phyloP scores from a whole-genome alignment of 176 grass and related monocot species.

The Guadua angustifolia region DNA sequence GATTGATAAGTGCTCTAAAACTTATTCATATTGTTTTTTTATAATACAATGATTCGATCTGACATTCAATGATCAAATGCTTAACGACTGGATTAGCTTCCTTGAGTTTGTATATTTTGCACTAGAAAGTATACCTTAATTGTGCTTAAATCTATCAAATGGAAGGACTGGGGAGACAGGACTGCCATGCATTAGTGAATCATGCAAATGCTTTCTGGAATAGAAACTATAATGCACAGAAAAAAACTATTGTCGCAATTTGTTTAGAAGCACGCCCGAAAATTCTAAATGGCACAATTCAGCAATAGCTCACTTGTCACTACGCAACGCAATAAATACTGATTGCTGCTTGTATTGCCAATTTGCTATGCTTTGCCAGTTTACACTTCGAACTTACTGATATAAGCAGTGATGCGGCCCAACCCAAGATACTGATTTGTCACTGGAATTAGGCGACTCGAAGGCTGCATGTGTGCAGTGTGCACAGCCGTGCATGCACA shows the following conservation, averaged over 20 bases:
- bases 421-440: no score
- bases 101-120: neutral
- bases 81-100: neutral
- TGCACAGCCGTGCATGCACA: no score
- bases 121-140: neutral
- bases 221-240: slow-evolving; percentile 11
- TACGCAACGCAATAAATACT: neutral
- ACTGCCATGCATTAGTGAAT: neutral
- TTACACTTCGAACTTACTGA: neutral
- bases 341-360: neutral
- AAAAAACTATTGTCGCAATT: neutral
- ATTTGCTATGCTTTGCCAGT: neutral
- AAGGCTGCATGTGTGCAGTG: no score
- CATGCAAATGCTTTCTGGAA: neutral
- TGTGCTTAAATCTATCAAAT: neutral
- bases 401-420: neutral
- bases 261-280: neutral
- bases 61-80: neutral
- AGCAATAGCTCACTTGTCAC: neutral
- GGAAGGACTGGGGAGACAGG: neutral
- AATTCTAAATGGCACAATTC: neutral
- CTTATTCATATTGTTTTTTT: neutral
- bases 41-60: neutral
- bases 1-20: neutral
- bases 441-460: no score